phyloP scores from a whole-genome alignment of 345 rosid species.

The Gynandropsis gynandra region DNA sequence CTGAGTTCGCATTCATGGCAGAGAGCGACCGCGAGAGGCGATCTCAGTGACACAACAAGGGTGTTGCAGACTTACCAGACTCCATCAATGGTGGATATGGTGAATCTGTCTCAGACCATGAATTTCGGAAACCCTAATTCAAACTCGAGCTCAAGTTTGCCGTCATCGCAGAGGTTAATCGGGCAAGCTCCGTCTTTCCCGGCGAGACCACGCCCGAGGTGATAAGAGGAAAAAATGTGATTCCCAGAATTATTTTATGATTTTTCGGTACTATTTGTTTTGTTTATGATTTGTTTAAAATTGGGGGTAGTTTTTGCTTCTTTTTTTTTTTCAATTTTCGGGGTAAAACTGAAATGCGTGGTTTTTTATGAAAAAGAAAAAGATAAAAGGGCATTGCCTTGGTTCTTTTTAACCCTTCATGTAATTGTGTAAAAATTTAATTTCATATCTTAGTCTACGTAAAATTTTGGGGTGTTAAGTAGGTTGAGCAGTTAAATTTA shows the following conservation, averaged over 20 bases:
- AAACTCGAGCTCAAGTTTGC: constrained; percentile 13
- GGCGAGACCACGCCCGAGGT: constrained; percentile 53
- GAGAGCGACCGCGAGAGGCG: constrained; percentile 93
- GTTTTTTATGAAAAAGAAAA: constrained; percentile 10
- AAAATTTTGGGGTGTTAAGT: no score
- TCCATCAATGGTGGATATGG: constrained; percentile 90
- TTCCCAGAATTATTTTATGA: neutral
- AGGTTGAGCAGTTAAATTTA: no score
- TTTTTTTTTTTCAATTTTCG: constrained; percentile 25
- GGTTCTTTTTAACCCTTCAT: no score
- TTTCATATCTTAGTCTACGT: no score
- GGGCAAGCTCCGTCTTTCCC: constrained; percentile 67
- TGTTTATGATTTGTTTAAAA: constrained; percentile 16
- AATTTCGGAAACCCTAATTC: constrained; percentile 28
- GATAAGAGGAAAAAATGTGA: constrained; percentile 10
- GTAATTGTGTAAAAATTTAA: no score
- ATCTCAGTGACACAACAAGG: constrained; percentile 62
- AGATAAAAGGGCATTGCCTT: neutral
- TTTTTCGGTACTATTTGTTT: neutral
- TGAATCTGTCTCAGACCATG: constrained; percentile 84
- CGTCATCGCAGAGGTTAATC: constrained; percentile 47
- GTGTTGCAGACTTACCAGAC: constrained; percentile 79
- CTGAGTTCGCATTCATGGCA: constrained; percentile 99
- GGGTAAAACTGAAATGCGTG: constrained; percentile 23
- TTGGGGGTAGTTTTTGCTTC: constrained; percentile 21